Percentiles rank a stretch among this genome's conserved stretches.
Evolutionary conservation across 768 basidiomycete genomes (phyloP).

Genomic region (Inosperma sp.): DNA sequence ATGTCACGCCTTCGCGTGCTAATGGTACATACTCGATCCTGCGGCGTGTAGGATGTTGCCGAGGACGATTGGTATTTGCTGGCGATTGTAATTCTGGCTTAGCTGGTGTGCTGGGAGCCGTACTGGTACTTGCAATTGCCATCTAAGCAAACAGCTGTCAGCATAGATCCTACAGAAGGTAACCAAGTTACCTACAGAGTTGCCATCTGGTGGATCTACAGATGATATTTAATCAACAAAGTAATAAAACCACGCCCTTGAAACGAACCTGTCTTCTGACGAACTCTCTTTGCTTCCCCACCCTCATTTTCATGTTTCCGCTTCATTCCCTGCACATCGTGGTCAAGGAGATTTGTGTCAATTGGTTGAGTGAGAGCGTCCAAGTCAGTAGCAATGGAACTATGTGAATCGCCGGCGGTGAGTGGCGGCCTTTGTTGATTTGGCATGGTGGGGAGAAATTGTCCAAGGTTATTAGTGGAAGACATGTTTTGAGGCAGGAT

Average conservation of each 20-base stretch:
- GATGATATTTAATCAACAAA: constrained; percentile 10
- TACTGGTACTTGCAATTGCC: constrained; percentile 28
- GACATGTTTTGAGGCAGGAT: constrained; percentile 22
- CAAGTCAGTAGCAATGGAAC: constrained; percentile 19
- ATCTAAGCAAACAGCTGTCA: constrained; percentile 15
- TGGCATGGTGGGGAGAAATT: constrained; percentile 22
- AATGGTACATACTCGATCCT: constrained; percentile 89
- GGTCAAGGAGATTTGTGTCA: constrained; percentile 46
- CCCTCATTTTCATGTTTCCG: constrained; percentile 68
- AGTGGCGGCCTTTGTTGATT: constrained; percentile 26
- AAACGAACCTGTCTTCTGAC: constrained; percentile 66
- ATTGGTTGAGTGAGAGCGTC: constrained; percentile 23
- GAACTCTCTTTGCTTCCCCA: constrained; percentile 60
- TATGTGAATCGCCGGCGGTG: constrained; percentile 25
- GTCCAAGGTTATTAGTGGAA: constrained; percentile 21
- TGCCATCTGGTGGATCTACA: constrained; percentile 45
- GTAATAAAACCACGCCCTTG: constrained; percentile 9
- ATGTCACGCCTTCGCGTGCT: constrained; percentile 65
- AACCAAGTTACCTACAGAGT: constrained; percentile 36
- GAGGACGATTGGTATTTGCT: constrained; percentile 33
- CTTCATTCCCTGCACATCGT: constrained; percentile 63
- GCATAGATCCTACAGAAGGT: background rate
- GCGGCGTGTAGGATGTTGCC: constrained; percentile 55
- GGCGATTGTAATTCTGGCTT: constrained; percentile 25
- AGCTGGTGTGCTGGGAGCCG: constrained; percentile 18